phyloP scores from a whole-genome alignment of 1,284 basidiomycete genomes.

The Ustilago bromivora region DNA sequence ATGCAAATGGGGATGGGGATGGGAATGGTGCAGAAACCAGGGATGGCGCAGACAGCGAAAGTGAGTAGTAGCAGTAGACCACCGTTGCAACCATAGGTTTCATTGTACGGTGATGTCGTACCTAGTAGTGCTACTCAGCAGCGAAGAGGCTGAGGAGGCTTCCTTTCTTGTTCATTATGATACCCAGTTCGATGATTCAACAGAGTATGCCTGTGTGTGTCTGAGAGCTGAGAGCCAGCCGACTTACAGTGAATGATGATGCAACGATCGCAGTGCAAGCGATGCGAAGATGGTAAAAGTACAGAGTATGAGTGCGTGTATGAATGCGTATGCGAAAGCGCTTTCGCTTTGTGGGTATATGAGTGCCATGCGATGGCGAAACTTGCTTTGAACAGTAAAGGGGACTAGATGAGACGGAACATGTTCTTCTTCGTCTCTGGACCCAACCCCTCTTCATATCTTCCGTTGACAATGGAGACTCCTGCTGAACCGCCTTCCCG shows the following conservation, averaged over 20 bases:
- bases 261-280: background rate
- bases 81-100: slow-evolving; percentile 22
- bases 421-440: slow-evolving; percentile 58
- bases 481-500: slow-evolving; percentile 46
- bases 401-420: slow-evolving; percentile 51
- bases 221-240: too few species aligned
- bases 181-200: background rate
- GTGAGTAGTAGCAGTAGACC: slow-evolving; percentile 23
- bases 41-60: slow-evolving; percentile 22
- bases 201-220: background rate
- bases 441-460: slow-evolving; percentile 52
- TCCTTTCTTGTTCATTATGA: background rate
- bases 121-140: slow-evolving; percentile 36
- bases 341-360: slow-evolving; percentile 5
- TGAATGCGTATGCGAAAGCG: slow-evolving; percentile 1
- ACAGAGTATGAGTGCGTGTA: too few species aligned
- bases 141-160: background rate
- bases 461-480: slow-evolving; percentile 47
- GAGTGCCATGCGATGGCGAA: background rate
- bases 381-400: background rate
- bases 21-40: slow-evolving; percentile 11
- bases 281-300: background rate
- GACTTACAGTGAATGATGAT: background rate
- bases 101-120: slow-evolving; percentile 36
- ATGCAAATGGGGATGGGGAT: slow-evolving; percentile 18